Base-by-base conservation (phyloP, 2,329 filamentous ascomycete species). In the Fusarium compactum region DNA sequence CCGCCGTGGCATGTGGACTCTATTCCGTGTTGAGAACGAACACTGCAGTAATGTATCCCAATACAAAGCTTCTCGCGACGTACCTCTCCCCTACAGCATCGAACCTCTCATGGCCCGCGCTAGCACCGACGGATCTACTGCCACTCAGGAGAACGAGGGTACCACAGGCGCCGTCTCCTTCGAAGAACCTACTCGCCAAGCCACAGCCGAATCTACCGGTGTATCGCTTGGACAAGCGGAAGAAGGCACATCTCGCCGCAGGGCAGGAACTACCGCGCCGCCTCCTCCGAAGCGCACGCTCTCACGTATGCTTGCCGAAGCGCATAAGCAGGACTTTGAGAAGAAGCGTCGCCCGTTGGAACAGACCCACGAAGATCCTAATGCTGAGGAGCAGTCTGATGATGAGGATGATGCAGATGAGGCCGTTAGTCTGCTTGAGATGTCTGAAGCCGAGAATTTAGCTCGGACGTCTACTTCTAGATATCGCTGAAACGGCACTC, bases 21-120 rank as follows among this genome's bases (percentile, higher is more conserved):
- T 98, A 6, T 92, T 99, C 78, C 93, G 96, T 43, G 95, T 99
- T 27, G 96, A 99, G 80, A 99, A 99, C 79, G 96, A 99, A 76
- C 96, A 99, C 81, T 97, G 94, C 81, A 91, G 92, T 58, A 97
- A 98, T 74, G 95, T 99, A 4, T 88, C 90, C 20, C 90, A 93
- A 71, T 97, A 97, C 85, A 94, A 97, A 70, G 96, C 96, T 6
- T 94, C 91, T 4, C 88, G 95, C 59, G 95, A 98, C 75, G 88
- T 97, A 1, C 94, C 94, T 0, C 85, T 98, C 0, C 95, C 95
- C 0, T 98, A 98, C 78, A 85, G 89, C 52, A 81, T 90, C 48
- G 84, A 87, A 60, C 80, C 82, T 1, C 80, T 85, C 14, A 78
- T 83, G 65, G 81, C 84, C 59, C 82, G 78, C 34, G 76, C 76